phyloP scores from a whole-genome alignment of 352 stramenopile genomes.

The Pythium aristosporum region DNA sequence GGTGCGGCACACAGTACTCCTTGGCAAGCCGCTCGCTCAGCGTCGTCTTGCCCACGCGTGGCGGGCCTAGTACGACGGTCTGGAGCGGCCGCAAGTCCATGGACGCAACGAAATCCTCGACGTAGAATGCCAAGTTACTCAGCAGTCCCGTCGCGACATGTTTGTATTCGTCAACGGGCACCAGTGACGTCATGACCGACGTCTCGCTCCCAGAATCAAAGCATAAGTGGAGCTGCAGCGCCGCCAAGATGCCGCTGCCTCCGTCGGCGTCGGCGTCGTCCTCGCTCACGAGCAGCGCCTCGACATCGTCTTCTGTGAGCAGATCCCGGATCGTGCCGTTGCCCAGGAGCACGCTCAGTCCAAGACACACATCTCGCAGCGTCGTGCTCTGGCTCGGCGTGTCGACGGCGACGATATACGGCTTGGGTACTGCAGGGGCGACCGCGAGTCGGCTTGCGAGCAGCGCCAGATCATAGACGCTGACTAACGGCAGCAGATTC shows the following conservation, averaged over 20 bases:
- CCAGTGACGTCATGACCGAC: conserved; percentile 50
- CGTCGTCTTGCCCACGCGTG: conserved; percentile 63
- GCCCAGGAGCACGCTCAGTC: conserved; percentile 56
- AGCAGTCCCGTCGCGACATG: conserved; percentile 59
- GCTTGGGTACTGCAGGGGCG: conserved; percentile 37
- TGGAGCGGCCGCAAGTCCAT: conserved; percentile 78
- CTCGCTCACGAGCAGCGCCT: conserved; percentile 58
- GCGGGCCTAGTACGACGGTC: conserved; percentile 65
- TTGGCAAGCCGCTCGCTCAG: conserved; percentile 53
- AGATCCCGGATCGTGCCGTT: conserved; percentile 47
- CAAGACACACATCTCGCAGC: conserved; percentile 60
- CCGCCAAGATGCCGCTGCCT: conserved; percentile 33
- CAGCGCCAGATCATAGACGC: conserved; percentile 75
- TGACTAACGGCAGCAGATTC: conserved; percentile 84
- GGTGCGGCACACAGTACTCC: conserved; percentile 70
- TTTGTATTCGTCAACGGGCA: conserved; percentile 66
- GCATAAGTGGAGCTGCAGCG: conserved; percentile 70
- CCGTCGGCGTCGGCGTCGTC: conserved; percentile 34
- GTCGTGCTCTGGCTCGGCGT: conserved; percentile 48
- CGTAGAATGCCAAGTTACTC: conserved; percentile 60
- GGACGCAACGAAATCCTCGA: conserved; percentile 68
- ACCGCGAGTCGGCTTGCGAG: conserved; percentile 48
- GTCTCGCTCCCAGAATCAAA: conserved; percentile 53
- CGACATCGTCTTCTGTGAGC: conserved; percentile 42
- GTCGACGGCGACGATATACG: conserved; percentile 71